phyloP scores from a whole-genome alignment of 495 filamentous ascomycete genomes.

The Tuber calosporum region DNA sequence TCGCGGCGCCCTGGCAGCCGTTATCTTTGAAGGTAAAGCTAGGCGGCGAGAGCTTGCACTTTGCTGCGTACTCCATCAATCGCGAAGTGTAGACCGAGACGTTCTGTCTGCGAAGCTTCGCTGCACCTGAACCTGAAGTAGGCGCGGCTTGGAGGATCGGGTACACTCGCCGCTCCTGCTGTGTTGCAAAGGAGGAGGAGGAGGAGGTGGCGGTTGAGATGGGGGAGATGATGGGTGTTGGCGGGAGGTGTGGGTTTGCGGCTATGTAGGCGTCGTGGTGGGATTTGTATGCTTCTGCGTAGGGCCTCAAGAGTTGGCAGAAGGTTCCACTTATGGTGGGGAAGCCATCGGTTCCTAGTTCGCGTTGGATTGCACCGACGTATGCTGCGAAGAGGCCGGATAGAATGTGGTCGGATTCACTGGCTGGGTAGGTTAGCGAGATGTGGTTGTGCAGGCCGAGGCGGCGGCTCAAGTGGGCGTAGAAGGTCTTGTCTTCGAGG shows the following conservation, averaged over 20 bases:
- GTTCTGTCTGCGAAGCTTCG: constrained; percentile 31
- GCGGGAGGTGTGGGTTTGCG: neutral
- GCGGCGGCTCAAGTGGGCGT: constrained; percentile 31
- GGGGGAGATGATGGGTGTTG: neutral
- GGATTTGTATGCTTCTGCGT: constrained; percentile 18
- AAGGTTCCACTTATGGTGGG: constrained; percentile 25
- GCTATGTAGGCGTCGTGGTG: constrained; percentile 21
- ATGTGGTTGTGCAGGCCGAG: constrained; percentile 29
- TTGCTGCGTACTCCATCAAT: constrained; percentile 39
- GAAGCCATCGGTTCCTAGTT: constrained; percentile 22
- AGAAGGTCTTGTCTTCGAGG: constrained; percentile 26
- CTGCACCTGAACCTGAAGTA: constrained; percentile 10
- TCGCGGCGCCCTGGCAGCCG: constrained; percentile 30
- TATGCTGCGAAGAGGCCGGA: constrained; percentile 35
- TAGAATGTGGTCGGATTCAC: constrained; percentile 28
- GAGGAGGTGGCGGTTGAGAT: neutral
- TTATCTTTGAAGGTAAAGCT: constrained; percentile 34
- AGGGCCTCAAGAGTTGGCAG: constrained; percentile 26
- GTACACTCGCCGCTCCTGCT: neutral
- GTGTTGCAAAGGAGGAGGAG: neutral
- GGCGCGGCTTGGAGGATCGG: constrained; percentile 5
- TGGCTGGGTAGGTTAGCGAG: constrained; percentile 12
- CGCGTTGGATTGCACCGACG: constrained; percentile 32
- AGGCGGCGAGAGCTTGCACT: constrained; percentile 30
- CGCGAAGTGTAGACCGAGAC: constrained; percentile 37